Percentiles rank a stretch among this genome's conserved stretches.
Evolutionary conservation across 495 filamentous ascomycete genomes (phyloP).

Genomic region (Neurospora intermedia): DNA sequence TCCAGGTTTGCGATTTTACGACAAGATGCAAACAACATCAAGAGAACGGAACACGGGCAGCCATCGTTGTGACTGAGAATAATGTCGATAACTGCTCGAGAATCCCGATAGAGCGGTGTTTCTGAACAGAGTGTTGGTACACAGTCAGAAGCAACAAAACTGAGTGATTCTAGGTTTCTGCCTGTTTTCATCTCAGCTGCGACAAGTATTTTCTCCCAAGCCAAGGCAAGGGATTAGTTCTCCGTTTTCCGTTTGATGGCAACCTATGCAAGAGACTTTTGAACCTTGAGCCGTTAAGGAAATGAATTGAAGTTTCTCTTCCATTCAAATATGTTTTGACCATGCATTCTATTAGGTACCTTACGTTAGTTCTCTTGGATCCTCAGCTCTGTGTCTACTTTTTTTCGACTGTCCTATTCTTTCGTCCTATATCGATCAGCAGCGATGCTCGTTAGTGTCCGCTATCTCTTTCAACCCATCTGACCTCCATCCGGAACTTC

Average conservation of each 20-base stretch:
- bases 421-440: not conserved
- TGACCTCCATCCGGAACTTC: too few relatives aligned
- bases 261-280: too few relatives aligned
- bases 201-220: not conserved
- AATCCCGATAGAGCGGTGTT: not conserved
- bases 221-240: not conserved
- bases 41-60: not conserved
- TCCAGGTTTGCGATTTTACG: not conserved
- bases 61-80: not conserved
- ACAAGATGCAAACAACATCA: not conserved
- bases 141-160: not conserved
- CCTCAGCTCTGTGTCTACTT: not conserved
- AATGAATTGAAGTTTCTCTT: not conserved
- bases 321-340: not conserved
- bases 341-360: not conserved
- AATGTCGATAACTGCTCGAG: not conserved
- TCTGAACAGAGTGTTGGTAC: not conserved
- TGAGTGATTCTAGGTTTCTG: not conserved
- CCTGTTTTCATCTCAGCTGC: not conserved
- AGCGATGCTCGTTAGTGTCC: too few relatives aligned
- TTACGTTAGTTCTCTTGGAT: too few relatives aligned
- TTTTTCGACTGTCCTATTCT: not conserved
- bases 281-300: not conserved
- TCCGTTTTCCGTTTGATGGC: not conserved
- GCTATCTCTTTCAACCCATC: too few relatives aligned